A percentile compares a stretch with the other conserved stretches of the same genome.
These are phyloP conservation scores for Draba incana DNA, from an alignment of 345 rosid genomes.

Conservation along the genomic window DNA sequence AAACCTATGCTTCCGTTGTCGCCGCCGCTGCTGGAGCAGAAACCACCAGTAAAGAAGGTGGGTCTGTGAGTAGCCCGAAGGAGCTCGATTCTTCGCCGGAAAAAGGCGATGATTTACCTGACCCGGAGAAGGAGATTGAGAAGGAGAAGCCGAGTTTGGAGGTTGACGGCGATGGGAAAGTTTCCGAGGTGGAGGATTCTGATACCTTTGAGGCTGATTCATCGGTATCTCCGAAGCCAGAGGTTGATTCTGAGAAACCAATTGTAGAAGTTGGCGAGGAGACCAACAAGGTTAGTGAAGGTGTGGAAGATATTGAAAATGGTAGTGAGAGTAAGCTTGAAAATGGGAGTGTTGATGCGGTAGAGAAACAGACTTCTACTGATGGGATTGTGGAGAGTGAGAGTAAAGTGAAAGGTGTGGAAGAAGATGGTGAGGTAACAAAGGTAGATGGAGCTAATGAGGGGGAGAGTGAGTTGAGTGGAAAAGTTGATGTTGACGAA, in stretches of 20 bases:
- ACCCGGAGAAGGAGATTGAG: background rate
- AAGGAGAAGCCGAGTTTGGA: constrained; percentile 30
- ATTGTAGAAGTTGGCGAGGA: constrained; percentile 35
- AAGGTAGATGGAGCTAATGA: constrained; percentile 36
- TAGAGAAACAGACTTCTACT: constrained; percentile 42
- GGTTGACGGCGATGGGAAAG: constrained; percentile 29
- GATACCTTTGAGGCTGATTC: constrained; percentile 33
- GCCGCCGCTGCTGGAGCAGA: constrained; percentile 40
- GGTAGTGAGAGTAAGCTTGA: constrained; percentile 40
- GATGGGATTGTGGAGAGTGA: constrained; percentile 32
- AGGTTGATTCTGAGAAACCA: constrained; percentile 37
- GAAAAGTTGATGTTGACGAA: constrained; percentile 37
- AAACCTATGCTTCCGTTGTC: constrained; percentile 42
- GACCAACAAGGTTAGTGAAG: constrained; percentile 35
- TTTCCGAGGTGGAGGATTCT: background rate
- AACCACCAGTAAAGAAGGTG: constrained; percentile 41
- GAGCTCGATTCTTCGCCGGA: constrained; percentile 49
- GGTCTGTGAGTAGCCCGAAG: constrained; percentile 56
- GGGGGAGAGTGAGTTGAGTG: constrained; percentile 8
- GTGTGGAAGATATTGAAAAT: constrained; percentile 27
- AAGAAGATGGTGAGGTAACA: constrained; percentile 28
- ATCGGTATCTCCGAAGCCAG: constrained; percentile 35
- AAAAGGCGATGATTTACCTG: constrained; percentile 19
- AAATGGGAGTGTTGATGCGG: constrained; percentile 38
- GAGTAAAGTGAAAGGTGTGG: constrained; percentile 39